Evolutionary conservation across 371 early-diverging fungal species (phyloP).

Genomic region (Synchytrium microbalum): DNA sequence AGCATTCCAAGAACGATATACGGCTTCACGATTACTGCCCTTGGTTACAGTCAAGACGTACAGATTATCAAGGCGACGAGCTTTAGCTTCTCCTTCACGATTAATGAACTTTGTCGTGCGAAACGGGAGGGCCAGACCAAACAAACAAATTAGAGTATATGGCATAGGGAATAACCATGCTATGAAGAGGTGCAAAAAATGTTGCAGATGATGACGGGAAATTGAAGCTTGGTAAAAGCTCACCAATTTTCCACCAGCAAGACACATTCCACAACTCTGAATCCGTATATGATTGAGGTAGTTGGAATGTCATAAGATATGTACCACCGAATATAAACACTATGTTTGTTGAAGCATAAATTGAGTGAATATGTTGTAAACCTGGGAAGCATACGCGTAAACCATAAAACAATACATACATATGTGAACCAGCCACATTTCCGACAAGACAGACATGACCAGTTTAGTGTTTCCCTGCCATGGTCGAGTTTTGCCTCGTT

Average conservation of each 20-base stretch:
- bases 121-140: constrained; percentile 16
- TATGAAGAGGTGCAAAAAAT: constrained; percentile 3
- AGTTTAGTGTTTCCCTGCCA: constrained; percentile 8
- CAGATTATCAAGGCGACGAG: constrained; percentile 13
- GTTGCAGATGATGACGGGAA: constrained; percentile 4
- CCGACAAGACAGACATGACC: constrained; percentile 8
- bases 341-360: too few species aligned
- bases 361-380: too few species aligned
- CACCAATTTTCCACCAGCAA: constrained; percentile 18
- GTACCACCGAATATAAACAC: constrained; percentile 7
- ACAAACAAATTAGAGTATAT: constrained; percentile 17
- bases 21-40: constrained; percentile 15
- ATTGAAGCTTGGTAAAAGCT: background rate
- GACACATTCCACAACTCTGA: constrained; percentile 15
- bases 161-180: constrained; percentile 17
- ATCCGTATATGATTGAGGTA: constrained; percentile 12
- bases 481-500: too few species aligned
- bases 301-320: constrained; percentile 11
- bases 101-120: constrained; percentile 15
- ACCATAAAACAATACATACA: background rate
- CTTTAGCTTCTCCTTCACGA: background rate
- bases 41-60: constrained; percentile 20
- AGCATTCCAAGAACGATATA: constrained; percentile 10
- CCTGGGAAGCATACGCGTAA: too few species aligned
- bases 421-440: constrained; percentile 14